Evolutionary conservation across 116 monocot genomes (phyloP), one percentile per base, ranked within the genome.

Genomic region (Phalaenopsis hybrid): DNA sequence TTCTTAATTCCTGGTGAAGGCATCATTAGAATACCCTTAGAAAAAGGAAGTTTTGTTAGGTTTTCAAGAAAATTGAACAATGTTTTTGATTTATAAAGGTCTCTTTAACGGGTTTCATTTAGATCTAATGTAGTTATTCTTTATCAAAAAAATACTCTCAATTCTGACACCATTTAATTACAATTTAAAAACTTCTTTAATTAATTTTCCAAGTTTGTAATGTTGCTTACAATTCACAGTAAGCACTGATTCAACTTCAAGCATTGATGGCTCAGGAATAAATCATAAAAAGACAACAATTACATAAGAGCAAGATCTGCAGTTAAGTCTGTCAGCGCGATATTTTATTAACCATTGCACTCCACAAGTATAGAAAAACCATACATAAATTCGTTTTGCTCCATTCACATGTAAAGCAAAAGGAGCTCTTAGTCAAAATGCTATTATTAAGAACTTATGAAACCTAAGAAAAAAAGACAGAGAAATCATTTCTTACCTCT

Each of bases 401-500:
- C 58, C 16, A 15, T 5, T 10, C 13, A 15, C 58, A 20, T 2
- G 9, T 4, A 67, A 18, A 25, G 6, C 48, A 48, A 6, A 48
- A 48, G 48, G 25, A 67, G 25, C 25, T 23, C 25, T 4, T 67
- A 67, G 25, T 67, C 6, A 67, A 67, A 67, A 10, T 23, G 1
- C 23, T 10, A 68, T 68, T 4, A 68, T 68, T 43, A 9, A 75
- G 46, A 46, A 75, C 50, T 50, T 44, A 2, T 6, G 0, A 72
- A 72, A 8, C 72, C 37, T 15, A 72, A 75, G 49, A 28, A 50
- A 46, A 49, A 49, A 7, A 8, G 3, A 50, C 4, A 51, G 50
- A 75, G 25, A 77, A 77, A 51, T 1, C 28, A 67, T 45, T 10
- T 4, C 45, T 23, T 91, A 93, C 99, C 99, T 95, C 95, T n/a